Base-by-base conservation (phyloP, 768 basidiomycete genomes). In the Lentinula raphanica region DNA sequence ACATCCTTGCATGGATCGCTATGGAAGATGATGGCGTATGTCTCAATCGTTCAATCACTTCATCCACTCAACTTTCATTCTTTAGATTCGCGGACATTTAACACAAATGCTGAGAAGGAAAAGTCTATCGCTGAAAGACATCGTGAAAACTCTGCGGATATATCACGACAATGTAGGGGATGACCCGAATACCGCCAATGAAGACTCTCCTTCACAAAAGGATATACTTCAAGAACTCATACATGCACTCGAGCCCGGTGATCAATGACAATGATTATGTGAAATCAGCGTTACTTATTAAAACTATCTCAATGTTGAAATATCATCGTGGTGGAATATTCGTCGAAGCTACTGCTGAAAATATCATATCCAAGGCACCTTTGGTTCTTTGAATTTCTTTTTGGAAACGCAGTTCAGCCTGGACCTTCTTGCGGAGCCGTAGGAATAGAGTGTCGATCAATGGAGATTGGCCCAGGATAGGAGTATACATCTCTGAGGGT, bases 21-120 rank as follows among this genome's bases (percentile, higher is more conserved):
- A 95, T 98, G 94, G 97, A 99, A 72, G 96, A 98, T 64, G 96
- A 98, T 65, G 97, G 96, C 36, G 97, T 97, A 74, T 57, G 90
- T 72, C 39, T 54, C 21, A 46, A 38, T 45, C 54, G 38, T 36
- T 35, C 49, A 60, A 17, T 19, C 38, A 13, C 29, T 23, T 15
- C 1, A n/a, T 31, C 32, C 32, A 28, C 46, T 48, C 5, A 46
- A 15, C 25, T 32, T 49, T 38, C 58, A 9, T n/a, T 39, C 28
- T 21, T 32, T 65, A 98, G 96, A 85, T 94, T 53, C 87, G 85
- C 49, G 73, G 74, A 11, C 96, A 98, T 71, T 76, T 86, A 6
- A 69, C 79, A 54, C 82, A 85, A 65, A 88, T 98, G 79, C 76
- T 99, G 19, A 76, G 76, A 49, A 80, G 95, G 46, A 87, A 84